phyloP scores from a whole-genome alignment of 768 basidiomycete genomes.

The Lepiota brunneoincarnata region DNA sequence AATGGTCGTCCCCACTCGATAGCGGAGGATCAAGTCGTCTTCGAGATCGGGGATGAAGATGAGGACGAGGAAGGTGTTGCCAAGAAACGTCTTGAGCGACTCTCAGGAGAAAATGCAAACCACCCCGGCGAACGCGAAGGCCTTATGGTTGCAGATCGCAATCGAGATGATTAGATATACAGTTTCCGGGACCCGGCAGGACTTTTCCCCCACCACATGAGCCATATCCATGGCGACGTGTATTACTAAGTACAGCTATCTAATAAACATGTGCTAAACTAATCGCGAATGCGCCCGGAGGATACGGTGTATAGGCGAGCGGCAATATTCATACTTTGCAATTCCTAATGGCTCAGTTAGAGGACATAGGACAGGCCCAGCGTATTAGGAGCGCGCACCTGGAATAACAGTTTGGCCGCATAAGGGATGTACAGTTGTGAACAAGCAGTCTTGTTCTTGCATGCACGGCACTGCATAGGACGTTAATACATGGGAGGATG shows the following conservation, averaged over 20 bases:
- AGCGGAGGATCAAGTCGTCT: constrained; percentile 74
- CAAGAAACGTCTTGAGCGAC: constrained; percentile 46
- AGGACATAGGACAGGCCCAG: background rate
- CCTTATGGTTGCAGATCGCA: constrained; percentile 43
- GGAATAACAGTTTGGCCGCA: constrained; percentile 94
- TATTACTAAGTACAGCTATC: constrained; percentile 32
- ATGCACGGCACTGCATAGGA: constrained; percentile 73
- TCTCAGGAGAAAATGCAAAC: constrained; percentile 45
- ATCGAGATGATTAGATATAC: constrained; percentile 13
- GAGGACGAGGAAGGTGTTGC: constrained; percentile 46
- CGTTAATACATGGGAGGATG: background rate
- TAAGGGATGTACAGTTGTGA: constrained; percentile 94
- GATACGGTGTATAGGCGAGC: constrained; percentile 85
- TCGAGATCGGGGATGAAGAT: constrained; percentile 87
- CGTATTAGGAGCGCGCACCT: constrained; percentile 46
- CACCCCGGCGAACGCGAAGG: constrained; percentile 62
- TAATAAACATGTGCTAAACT: constrained; percentile 28
- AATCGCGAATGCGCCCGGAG: constrained; percentile 81
- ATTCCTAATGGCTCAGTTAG: constrained; percentile 51
- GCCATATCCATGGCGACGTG: constrained; percentile 18
- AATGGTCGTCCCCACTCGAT: constrained; percentile 46
- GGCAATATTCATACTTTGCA: constrained; percentile 96
- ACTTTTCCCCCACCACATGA: background rate
- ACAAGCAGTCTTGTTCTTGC: constrained; percentile 94
- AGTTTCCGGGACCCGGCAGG: constrained; percentile 5